phyloP scores from a whole-genome alignment of 495 filamentous ascomycete genomes.

The Ascodesmis nigricans region DNA sequence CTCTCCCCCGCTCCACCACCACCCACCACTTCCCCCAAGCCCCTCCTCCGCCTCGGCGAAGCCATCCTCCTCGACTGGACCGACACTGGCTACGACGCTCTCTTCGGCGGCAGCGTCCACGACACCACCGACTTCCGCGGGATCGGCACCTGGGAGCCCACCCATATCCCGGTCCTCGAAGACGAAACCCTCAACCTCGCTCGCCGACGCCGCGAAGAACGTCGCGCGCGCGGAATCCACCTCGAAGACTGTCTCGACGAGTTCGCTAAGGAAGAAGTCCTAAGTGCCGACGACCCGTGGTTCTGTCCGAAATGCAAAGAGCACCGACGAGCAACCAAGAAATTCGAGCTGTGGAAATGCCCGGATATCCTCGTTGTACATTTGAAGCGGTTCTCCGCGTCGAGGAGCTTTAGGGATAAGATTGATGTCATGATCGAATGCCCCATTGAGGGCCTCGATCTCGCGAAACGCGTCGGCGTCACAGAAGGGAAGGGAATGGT shows the following conservation, averaged over 20 bases:
- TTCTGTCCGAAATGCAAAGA: constrained; percentile 92
- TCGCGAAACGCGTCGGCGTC: constrained; percentile 53
- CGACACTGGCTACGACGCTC: constrained; percentile 36
- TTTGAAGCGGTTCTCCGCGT: constrained; percentile 79
- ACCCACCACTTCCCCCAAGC: constrained; percentile 27
- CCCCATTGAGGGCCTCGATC: constrained; percentile 66
- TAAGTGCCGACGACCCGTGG: constrained; percentile 90
- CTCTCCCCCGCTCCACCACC: no score
- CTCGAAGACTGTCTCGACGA: constrained; percentile 85
- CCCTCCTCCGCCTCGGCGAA: constrained; percentile 54
- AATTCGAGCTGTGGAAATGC: constrained; percentile 86
- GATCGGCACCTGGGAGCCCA: constrained; percentile 29
- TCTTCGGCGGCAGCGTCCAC: constrained; percentile 38
- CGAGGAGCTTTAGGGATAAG: constrained; percentile 57
- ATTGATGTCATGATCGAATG: constrained; percentile 81
- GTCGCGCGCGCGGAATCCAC: constrained; percentile 50
- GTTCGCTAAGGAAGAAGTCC: constrained; percentile 76
- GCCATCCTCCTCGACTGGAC: constrained; percentile 71
- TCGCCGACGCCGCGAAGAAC: constrained; percentile 33
- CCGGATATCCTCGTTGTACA: constrained; percentile 90
- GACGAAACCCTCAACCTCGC: constrained; percentile 47
- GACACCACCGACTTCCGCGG: constrained; percentile 31
- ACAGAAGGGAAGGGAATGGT: constrained; percentile 56
- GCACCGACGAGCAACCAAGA: constrained; percentile 75
- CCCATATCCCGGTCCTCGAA: constrained; percentile 28